Base-by-base conservation (phyloP, 2,329 filamentous ascomycete species). In the Pseudogymnoascus sp. region DNA sequence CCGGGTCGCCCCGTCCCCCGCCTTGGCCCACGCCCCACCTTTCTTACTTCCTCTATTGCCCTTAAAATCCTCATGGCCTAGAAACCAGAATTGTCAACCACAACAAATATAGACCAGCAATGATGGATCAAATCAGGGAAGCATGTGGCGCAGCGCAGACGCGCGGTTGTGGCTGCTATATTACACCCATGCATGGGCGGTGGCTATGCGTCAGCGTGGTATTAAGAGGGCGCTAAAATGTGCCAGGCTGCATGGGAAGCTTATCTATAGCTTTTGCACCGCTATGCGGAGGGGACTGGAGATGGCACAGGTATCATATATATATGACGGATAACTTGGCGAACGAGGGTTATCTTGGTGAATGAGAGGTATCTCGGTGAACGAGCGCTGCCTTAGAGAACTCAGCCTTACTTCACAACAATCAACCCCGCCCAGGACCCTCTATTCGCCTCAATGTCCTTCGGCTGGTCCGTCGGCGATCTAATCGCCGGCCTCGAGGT, bases 401-500 rank as follows among this genome's bases (percentile, higher is more conserved):
- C 12, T 5, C 50, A 12, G 3, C 21, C 21, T 3, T 21, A 21
- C 21, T 21, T 53, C 10, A 4, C 11, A 47, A 25, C 8, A 56
- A 18, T 10, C n/a, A 56, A 3, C n/a, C 28, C 28, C 28, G 8
- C 28, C 11, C 28, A 31, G 10, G 28, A 31, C 28, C 28, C 8
- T 31, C 28, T 4, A 31, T 31, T 10, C 28, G 8, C 28, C 28
- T 31, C 28, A 31, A 56, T 56, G 50, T 56, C 50, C 28, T 56
- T 56, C 8, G 50, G 50, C 4, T 56, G 50, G 50, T 53, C 47
- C 23, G 47, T 53, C 23, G 47, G 47, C 47, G 47, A 53, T 25
- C 14, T 53, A 31, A 53, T 53, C 47, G 47, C 47, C 47, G 47
- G 47, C 47, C 47, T 53, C 25, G 47, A 53, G n/a, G n/a, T 53